phyloP scores from a whole-genome alignment of 140 eudicot species.

The Anethum foeniculum region DNA sequence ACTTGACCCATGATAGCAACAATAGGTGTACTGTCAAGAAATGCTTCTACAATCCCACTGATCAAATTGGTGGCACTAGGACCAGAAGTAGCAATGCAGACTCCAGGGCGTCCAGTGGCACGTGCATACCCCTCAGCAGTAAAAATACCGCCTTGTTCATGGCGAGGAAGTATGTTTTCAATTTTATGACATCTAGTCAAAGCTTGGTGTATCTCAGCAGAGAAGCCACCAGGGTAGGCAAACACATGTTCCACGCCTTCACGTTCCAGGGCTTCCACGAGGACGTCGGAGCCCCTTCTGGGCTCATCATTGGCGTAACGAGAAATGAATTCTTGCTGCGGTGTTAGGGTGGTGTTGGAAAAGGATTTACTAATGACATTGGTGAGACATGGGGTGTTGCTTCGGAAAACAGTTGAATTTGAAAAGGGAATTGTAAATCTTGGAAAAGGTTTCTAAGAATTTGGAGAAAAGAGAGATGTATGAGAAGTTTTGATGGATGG shows the following conservation, averaged over 20 bases:
- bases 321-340: slow-evolving; percentile 26
- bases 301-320: slow-evolving; percentile 69
- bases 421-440: slow-evolving; percentile 15
- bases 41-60: slow-evolving; percentile 74
- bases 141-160: slow-evolving; percentile 90
- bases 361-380: slow-evolving; percentile 28
- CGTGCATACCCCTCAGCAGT: slow-evolving; percentile 98
- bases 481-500: slow-evolving; percentile 5
- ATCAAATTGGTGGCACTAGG: slow-evolving; percentile 93
- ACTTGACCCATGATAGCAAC: slow-evolving; percentile 95
- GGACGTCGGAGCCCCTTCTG: slow-evolving; percentile 74
- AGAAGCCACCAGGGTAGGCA: slow-evolving; percentile 94
- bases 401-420: slow-evolving; percentile 11
- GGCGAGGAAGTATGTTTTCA: slow-evolving; percentile 84
- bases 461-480: slow-evolving; percentile 6
- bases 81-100: slow-evolving; percentile 94
- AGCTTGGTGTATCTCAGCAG: slow-evolving; percentile 93
- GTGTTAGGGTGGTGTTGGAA: slow-evolving; percentile 13
- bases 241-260: slow-evolving; percentile 75
- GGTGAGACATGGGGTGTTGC: slow-evolving; percentile 19
- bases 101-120: slow-evolving; percentile 73
- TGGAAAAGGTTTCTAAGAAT: slow-evolving; percentile 10
- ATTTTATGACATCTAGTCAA: slow-evolving; percentile 57
- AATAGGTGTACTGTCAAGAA: slow-evolving; percentile 66
- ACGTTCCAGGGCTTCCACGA: slow-evolving; percentile 89